These are phyloP conservation scores for Aureobasidium mangrovei DNA, from an alignment of 2,329 filamentous ascomycete genomes.

Conservation along the genomic window DNA sequence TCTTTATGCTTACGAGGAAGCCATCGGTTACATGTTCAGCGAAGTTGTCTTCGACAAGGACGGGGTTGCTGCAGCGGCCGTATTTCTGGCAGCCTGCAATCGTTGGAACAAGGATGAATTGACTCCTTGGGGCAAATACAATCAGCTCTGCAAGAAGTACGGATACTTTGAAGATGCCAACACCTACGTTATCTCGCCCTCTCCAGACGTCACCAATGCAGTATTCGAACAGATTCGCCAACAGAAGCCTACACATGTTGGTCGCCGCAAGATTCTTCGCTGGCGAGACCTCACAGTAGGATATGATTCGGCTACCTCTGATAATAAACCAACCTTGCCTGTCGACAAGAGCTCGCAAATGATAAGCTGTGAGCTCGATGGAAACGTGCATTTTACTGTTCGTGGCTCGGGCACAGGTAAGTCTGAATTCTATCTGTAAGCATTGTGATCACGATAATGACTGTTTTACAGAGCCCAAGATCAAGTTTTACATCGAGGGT, in stretches of 20 bases:
- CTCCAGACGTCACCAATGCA: slow-evolving; percentile 41
- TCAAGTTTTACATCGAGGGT: slow-evolving; percentile 51
- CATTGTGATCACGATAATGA: background rate
- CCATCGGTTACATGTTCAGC: slow-evolving; percentile 59
- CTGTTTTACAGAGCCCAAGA: slow-evolving; percentile 47
- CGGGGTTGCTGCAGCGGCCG: slow-evolving; percentile 50
- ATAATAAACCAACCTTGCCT: slow-evolving; percentile 47
- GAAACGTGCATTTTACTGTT: slow-evolving; percentile 49
- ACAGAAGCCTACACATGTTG: slow-evolving; percentile 21
- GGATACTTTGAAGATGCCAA: slow-evolving; percentile 57
- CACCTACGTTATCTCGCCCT: slow-evolving; percentile 54
- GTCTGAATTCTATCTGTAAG: background rate
- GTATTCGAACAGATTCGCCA: slow-evolving; percentile 48
- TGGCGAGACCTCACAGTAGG: slow-evolving; percentile 56
- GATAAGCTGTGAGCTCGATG: slow-evolving; percentile 53
- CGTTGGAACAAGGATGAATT: slow-evolving; percentile 44
- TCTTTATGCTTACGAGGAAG: slow-evolving; percentile 56
- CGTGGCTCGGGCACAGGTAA: slow-evolving; percentile 48
- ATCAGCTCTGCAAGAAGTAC: slow-evolving; percentile 47
- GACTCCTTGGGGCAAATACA: slow-evolving; percentile 50
- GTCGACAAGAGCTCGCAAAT: slow-evolving; percentile 52
- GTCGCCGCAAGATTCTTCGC: slow-evolving; percentile 43
- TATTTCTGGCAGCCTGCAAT: slow-evolving; percentile 49
- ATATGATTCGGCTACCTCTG: slow-evolving; percentile 47
- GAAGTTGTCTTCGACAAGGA: slow-evolving; percentile 56